Conservation (phyloP, 176 grass and related monocot species). For the Pharus latifolius region DNA sequence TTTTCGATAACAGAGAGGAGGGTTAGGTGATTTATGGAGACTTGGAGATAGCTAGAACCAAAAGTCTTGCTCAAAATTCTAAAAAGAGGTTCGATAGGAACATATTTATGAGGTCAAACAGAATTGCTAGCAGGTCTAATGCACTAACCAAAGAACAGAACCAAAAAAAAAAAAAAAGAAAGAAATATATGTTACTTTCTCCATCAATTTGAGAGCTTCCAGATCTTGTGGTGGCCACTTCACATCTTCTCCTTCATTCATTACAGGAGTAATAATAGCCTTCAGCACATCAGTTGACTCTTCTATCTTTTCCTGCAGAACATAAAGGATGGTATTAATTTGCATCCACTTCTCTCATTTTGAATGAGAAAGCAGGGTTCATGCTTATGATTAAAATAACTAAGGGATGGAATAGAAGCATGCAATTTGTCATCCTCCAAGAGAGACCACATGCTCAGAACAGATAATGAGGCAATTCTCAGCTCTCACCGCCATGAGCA, state of each 20-base stretch:
- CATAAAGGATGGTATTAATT: constrained; percentile 5
- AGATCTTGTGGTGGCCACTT: constrained; percentile 73
- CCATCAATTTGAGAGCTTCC: constrained; percentile 62
- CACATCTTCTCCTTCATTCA: constrained; percentile 58
- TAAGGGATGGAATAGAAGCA: constrained; percentile 9
- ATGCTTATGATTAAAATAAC: no score
- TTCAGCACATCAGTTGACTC: constrained; percentile 85
- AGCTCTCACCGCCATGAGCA: neutral
- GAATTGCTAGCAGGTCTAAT: neutral
- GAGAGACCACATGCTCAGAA: no score
- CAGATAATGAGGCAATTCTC: neutral
- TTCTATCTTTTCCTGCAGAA: constrained; percentile 78
- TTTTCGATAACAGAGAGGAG: no score
- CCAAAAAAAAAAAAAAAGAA: neutral
- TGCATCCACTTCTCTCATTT: no score
- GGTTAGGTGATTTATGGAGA: no score
- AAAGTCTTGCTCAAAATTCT: no score
- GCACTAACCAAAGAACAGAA: neutral
- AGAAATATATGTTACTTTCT: constrained; percentile 32
- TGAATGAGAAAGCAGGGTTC: no score
- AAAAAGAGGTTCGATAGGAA: no score
- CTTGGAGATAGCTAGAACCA: no score
- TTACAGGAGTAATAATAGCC: constrained; percentile 62
- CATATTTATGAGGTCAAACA: neutral
- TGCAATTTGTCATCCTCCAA: neutral